Conservation (phyloP, 768 basidiomycete genomes). For the Mycena belliarum region DNA sequence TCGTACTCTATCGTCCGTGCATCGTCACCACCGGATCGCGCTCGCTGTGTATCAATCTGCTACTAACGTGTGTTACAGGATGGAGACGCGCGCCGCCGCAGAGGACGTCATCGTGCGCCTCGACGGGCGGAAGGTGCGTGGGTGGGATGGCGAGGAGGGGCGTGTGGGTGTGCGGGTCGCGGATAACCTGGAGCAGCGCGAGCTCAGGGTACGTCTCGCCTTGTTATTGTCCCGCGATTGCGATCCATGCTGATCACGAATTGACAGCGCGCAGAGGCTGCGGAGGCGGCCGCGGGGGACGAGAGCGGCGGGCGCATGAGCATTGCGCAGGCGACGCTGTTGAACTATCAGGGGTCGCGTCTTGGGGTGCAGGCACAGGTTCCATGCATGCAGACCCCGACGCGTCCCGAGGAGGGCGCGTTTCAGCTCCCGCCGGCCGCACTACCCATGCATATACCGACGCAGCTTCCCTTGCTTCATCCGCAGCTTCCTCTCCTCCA, state of each 20-base stretch:
- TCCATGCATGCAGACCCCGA: too few species aligned
- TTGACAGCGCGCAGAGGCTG: slow-evolving; percentile 2
- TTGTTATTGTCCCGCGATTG: neutral
- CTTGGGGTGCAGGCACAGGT: neutral
- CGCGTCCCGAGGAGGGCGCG: neutral
- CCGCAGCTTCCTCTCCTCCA: too few species aligned
- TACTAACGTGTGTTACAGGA: slow-evolving; percentile 39
- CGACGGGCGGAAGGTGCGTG: slow-evolving; percentile 55
- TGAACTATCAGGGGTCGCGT: slow-evolving; percentile 13
- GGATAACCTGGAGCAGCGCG: slow-evolving; percentile 54
- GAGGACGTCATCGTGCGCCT: slow-evolving; percentile 55
- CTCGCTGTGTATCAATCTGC: too few species aligned
- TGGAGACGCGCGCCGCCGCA: slow-evolving; percentile 51
- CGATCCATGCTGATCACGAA: neutral
- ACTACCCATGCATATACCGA: too few species aligned
- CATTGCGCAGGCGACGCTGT: slow-evolving; percentile 18
- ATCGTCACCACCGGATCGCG: too few species aligned
- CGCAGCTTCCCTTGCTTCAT: too few species aligned
- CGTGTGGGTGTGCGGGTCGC: slow-evolving; percentile 56
- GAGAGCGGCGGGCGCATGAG: slow-evolving; percentile 2
- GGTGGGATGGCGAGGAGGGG: slow-evolving; percentile 53
- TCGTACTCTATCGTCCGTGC: too few species aligned
- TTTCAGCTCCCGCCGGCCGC: neutral
- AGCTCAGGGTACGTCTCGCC: slow-evolving; percentile 44
- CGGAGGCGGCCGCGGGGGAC: slow-evolving; percentile 4